phyloP scores from a whole-genome alignment of 2,329 filamentous ascomycete species.

The Aureobasidium sp. region DNA sequence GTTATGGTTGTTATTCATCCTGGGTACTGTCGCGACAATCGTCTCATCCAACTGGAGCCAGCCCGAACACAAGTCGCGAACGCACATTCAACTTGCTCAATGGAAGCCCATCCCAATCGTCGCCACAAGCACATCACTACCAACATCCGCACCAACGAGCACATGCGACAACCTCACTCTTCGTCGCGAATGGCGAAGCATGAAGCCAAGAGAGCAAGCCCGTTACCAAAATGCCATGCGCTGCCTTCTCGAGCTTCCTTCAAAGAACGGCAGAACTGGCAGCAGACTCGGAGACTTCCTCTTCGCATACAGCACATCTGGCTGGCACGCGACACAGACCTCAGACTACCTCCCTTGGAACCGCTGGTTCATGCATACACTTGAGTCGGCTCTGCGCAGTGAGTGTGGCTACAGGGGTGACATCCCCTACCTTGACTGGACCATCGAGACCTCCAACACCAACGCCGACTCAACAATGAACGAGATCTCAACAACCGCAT shows the following conservation, averaged over 20 bases:
- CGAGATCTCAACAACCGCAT: constrained; percentile 17
- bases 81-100: not conserved
- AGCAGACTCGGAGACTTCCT: constrained; percentile 26
- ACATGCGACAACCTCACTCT: constrained; percentile 5
- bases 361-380: constrained; percentile 24
- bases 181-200: constrained; percentile 23
- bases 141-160: constrained; percentile 15
- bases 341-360: constrained; percentile 26
- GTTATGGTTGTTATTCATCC: constrained; percentile 7
- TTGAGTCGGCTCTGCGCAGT: constrained; percentile 22
- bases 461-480: constrained; percentile 22
- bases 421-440: constrained; percentile 27
- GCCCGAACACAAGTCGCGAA: not conserved
- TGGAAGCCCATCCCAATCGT: not conserved
- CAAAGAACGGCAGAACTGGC: constrained; percentile 18
- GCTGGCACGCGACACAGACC: constrained; percentile 21
- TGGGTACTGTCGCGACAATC: constrained; percentile 11
- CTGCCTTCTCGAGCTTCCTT: constrained; percentile 22
- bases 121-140: not conserved
- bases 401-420: constrained; percentile 23
- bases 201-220: constrained; percentile 20
- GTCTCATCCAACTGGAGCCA: constrained; percentile 9
- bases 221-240: constrained; percentile 24
- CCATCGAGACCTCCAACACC: constrained; percentile 18
- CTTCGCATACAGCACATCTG: constrained; percentile 21